These are phyloP conservation scores for Ganoderma resinaceum DNA, from an alignment of 1,284 basidiomycete species.

Conservation along the genomic window DNA sequence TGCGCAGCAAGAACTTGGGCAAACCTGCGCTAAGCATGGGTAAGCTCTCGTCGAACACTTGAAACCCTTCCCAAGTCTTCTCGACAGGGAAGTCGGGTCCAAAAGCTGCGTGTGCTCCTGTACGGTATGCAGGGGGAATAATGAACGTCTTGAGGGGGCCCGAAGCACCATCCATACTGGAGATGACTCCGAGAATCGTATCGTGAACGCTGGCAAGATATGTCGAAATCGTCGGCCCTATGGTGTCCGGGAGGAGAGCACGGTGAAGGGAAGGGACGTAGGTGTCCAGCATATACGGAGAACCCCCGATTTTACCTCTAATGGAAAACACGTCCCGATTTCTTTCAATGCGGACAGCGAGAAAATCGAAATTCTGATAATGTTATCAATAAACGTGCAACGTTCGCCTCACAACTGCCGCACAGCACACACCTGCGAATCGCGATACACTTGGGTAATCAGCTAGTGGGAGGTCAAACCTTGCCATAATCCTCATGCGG, in stretches of 20 bases:
- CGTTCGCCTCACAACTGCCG: background rate
- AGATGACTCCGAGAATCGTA: slow-evolving; percentile 15
- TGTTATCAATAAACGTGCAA: background rate
- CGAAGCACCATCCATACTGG: slow-evolving; percentile 18
- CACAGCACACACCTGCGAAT: slow-evolving; percentile 22
- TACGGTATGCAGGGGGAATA: slow-evolving; percentile 32
- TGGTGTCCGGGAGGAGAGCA: slow-evolving; percentile 21
- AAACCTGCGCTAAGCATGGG: slow-evolving; percentile 38
- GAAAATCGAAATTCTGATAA: slow-evolving; percentile 30
- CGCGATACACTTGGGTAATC: slow-evolving; percentile 31
- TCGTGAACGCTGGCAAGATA: slow-evolving; percentile 21
- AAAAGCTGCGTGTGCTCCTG: slow-evolving; percentile 37
- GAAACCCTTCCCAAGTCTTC: slow-evolving; percentile 25
- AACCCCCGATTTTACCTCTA: background rate
- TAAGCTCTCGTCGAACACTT: slow-evolving; percentile 40
- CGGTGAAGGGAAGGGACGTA: slow-evolving; percentile 27
- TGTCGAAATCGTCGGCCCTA: slow-evolving; percentile 17
- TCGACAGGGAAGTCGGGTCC: slow-evolving; percentile 33
- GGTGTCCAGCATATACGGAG: slow-evolving; percentile 20
- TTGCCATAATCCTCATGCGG: background rate
- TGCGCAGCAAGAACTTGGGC: slow-evolving; percentile 24
- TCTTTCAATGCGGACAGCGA: slow-evolving; percentile 24
- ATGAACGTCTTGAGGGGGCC: slow-evolving; percentile 28
- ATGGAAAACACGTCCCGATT: slow-evolving; percentile 19
- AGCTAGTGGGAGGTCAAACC: slow-evolving; percentile 15